Conservation (phyloP, 2,329 filamentous ascomycete genomes). For the Zasmidium citrigriseum region DNA sequence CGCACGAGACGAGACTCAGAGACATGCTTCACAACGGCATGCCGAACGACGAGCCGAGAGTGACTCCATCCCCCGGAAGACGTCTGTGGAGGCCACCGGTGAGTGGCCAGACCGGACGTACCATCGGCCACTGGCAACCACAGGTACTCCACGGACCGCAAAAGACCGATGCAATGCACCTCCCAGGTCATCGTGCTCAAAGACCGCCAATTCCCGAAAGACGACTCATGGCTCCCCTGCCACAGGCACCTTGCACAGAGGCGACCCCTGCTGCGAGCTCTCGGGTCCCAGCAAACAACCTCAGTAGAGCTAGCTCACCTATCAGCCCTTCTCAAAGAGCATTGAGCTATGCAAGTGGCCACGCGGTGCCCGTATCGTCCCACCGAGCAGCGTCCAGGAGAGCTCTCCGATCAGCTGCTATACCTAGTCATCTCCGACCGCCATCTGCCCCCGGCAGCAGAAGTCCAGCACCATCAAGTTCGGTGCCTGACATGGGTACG, state of each 20-base stretch:
- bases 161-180: not conserved
- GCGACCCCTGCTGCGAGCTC: not conserved
- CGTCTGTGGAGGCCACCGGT: conserved; percentile 32
- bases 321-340: conserved; percentile 22
- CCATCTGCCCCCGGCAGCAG: not conserved
- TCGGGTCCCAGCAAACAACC: not conserved
- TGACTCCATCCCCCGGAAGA: not conserved
- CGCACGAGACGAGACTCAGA: not conserved
- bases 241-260: not conserved
- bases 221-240: not conserved
- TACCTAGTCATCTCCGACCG: conserved; percentile 9
- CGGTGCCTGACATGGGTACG: conserved; percentile 12
- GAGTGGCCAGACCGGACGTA: conserved; percentile 28
- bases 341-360: conserved; percentile 23
- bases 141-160: not conserved
- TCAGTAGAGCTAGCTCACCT: not conserved
- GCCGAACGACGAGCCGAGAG: not conserved
- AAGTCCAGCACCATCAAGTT: conserved; percentile 4
- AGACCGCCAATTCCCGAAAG: not conserved
- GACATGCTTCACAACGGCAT: not conserved
- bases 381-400: conserved; percentile 19
- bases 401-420: conserved; percentile 17
- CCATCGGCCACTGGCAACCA: not conserved
- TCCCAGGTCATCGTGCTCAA: not conserved
- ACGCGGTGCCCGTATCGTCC: conserved; percentile 25